phyloP scores from a whole-genome alignment of 2,329 filamentous ascomycete genomes.

The Penicillium corylophilum region DNA sequence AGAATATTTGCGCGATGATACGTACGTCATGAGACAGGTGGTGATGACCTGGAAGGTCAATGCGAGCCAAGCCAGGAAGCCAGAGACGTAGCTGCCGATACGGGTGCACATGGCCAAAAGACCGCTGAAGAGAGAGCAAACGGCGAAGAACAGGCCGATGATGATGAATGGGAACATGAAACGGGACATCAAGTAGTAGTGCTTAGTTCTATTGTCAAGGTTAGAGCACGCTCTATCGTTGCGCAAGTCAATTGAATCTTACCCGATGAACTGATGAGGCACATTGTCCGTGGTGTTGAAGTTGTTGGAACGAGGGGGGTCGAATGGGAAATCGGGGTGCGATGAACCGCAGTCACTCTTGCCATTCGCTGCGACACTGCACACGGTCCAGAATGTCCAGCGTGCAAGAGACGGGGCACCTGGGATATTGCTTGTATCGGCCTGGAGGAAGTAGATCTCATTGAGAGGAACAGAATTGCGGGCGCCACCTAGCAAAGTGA shows the following conservation, averaged over 20 bases:
- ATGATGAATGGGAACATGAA: constrained; percentile 93
- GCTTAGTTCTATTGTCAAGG: constrained; percentile 49
- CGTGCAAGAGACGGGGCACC: constrained; percentile 67
- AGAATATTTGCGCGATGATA: constrained; percentile 17
- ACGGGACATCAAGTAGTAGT: constrained; percentile 81
- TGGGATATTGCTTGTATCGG: constrained; percentile 70
- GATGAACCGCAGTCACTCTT: constrained; percentile 64
- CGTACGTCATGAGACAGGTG: constrained; percentile 63
- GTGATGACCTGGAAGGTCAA: constrained; percentile 60
- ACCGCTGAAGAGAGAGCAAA: constrained; percentile 47
- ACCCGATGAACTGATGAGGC: constrained; percentile 56
- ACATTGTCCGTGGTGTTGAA: constrained; percentile 58
- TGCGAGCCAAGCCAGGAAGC: constrained; percentile 53
- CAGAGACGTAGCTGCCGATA: constrained; percentile 52
- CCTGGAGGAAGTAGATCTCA: constrained; percentile 81
- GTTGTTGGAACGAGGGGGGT: constrained; percentile 54
- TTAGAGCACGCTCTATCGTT: neutral
- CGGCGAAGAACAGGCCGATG: constrained; percentile 74
- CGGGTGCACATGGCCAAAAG: constrained; percentile 53
- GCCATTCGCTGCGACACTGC: constrained; percentile 57
- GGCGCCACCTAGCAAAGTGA: constrained; percentile 63
- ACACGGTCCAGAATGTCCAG: constrained; percentile 91
- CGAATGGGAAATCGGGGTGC: constrained; percentile 66
- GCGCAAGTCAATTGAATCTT: constrained; percentile 23
- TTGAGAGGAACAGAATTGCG: constrained; percentile 60